phyloP scores from a whole-genome alignment of 2,329 filamentous ascomycete species.

The Colletotrichum phormii region DNA sequence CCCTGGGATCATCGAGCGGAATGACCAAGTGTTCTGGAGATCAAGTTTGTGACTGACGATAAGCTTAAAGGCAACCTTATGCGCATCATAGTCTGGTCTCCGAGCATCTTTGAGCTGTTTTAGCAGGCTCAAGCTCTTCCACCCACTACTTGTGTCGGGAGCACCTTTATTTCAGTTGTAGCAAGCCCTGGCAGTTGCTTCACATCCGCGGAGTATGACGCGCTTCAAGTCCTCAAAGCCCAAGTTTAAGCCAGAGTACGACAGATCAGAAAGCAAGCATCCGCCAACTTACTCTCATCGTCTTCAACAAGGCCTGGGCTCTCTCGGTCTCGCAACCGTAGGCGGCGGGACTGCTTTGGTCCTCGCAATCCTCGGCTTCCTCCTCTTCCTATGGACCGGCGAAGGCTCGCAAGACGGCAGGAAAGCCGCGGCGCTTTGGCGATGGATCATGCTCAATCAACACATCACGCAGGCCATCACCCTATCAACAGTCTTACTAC shows the following conservation, averaged over 20 bases:
- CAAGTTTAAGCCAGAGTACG: background rate
- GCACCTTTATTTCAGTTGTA: background rate
- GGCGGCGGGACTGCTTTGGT: slow-evolving; percentile 35
- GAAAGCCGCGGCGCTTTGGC: slow-evolving; percentile 35
- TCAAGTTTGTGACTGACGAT: background rate
- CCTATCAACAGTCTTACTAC: slow-evolving; percentile 37
- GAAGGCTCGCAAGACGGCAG: slow-evolving; percentile 33
- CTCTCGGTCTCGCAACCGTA: slow-evolving; percentile 26
- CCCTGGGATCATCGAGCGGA: background rate
- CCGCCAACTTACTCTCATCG: background rate
- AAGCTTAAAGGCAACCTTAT: background rate
- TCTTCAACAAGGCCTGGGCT: slow-evolving; percentile 17
- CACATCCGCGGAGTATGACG: background rate
- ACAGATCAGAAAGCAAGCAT: background rate
- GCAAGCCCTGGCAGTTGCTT: background rate
- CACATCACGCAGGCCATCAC: slow-evolving; percentile 39
- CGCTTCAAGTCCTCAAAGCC: slow-evolving; percentile 1
- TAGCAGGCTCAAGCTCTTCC: background rate
- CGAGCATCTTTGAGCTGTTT: background rate
- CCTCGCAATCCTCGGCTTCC: slow-evolving; percentile 37
- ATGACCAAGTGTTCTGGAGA: background rate
- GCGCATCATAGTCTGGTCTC: background rate
- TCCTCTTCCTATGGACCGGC: slow-evolving; percentile 38
- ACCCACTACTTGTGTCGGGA: background rate
- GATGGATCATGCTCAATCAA: slow-evolving; percentile 37